Evolutionary conservation across 148 eudicot genomes (phyloP).

Genomic region (Simmondsia chinensis): DNA sequence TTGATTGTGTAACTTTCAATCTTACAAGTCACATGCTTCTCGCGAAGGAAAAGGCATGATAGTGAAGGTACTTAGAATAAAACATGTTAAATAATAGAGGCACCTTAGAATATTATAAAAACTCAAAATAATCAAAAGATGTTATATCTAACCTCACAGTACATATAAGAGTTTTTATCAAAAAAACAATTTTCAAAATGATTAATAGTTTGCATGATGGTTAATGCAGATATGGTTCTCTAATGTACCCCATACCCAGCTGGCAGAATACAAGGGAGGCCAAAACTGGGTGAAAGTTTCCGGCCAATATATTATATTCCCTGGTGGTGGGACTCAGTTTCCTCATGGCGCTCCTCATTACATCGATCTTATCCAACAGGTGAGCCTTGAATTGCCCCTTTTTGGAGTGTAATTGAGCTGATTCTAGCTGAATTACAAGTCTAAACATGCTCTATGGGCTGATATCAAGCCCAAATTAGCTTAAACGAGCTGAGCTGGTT

Average conservation of each 20-base stretch:
- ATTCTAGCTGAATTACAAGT: not conserved
- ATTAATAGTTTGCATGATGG: conserved; percentile 6
- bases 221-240: conserved; percentile 52
- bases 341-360: conserved; percentile 55
- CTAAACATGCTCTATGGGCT: not conserved
- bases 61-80: not conserved
- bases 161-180: no score
- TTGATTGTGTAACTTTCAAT: no score
- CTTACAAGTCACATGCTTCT: no score
- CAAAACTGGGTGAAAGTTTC: conserved; percentile 63
- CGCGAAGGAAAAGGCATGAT: not conserved
- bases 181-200: no score
- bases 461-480: not conserved
- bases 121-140: no score
- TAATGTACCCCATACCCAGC: conserved; percentile 56
- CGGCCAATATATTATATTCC: conserved; percentile 51
- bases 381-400: conserved; percentile 10
- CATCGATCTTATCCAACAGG: conserved; percentile 53
- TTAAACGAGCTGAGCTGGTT: no score
- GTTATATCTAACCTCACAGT: no score
- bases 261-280: conserved; percentile 44
- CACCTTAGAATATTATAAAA: no score
- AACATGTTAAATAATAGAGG: not conserved
- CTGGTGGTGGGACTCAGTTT: conserved; percentile 73
- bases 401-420: not conserved